Evolutionary conservation across 192 early-diverging fungal genomes (phyloP).

Genomic region (Coemansia sp.): DNA sequence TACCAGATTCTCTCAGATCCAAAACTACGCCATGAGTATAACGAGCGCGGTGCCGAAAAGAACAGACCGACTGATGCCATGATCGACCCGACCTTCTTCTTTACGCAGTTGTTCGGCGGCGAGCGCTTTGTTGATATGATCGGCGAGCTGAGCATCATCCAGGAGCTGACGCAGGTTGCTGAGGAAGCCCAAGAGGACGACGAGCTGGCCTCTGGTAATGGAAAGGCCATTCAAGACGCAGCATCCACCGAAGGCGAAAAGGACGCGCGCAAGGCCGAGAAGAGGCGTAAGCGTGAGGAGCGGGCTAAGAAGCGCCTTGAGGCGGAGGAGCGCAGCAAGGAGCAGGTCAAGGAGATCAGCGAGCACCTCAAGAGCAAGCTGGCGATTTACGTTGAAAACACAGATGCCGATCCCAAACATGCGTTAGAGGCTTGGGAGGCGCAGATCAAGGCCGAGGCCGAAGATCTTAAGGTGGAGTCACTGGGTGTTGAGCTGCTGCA

Average conservation of each 20-base stretch:
- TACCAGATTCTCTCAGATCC: constrained; percentile 96
- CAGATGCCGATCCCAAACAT: constrained; percentile 52
- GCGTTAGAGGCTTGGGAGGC: constrained; percentile 66
- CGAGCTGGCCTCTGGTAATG: constrained; percentile 17
- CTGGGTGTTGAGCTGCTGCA: constrained; percentile 93
- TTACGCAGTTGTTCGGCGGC: constrained; percentile 94
- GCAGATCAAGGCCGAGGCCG: constrained; percentile 76
- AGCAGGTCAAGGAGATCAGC: constrained; percentile 70
- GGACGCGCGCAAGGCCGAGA: constrained; percentile 53
- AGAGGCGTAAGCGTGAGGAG: constrained; percentile 62
- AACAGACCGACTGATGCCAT: constrained; percentile 60
- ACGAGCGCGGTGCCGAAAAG: constrained; percentile 75
- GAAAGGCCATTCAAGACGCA: constrained; percentile 34
- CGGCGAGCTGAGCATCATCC: constrained; percentile 95
- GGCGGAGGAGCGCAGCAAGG: constrained; percentile 56
- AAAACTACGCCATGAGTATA: constrained; percentile 81
- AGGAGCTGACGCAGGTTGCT: constrained; percentile 84
- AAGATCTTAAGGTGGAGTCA: constrained; percentile 83
- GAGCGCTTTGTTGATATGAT: constrained; percentile 97
- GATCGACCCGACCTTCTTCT: constrained; percentile 93
- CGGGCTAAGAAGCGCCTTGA: constrained; percentile 63
- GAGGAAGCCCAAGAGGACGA: constrained; percentile 62
- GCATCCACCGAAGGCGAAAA: constrained; percentile 34
- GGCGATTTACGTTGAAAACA: constrained; percentile 68
- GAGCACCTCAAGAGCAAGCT: constrained; percentile 77